Percentiles rank a stretch among this genome's conserved stretches.
These are phyloP conservation scores for Xerocomellus chrysenteron DNA, from an alignment of 768 basidiomycete genomes.

Conservation along the genomic window DNA sequence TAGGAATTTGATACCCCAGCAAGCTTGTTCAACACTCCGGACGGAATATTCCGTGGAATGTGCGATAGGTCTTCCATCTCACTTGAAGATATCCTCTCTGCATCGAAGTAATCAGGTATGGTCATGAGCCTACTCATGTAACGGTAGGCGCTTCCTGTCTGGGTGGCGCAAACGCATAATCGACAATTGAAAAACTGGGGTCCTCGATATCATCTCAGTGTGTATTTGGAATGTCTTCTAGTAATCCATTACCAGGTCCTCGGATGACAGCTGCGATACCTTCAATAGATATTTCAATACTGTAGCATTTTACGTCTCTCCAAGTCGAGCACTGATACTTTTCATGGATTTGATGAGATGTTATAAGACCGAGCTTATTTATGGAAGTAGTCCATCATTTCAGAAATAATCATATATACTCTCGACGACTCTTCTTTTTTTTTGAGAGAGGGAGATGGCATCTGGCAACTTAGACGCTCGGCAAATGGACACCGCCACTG, in stretches of 20 bases:
- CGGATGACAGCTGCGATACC: no score
- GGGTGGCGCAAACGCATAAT: not conserved
- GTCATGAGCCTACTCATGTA: no score
- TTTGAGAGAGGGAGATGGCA: no score
- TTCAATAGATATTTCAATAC: not conserved
- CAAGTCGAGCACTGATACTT: no score
- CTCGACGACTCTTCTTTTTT: no score
- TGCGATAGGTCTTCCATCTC: conserved; percentile 80
- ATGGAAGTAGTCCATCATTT: not conserved
- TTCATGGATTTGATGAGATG: not conserved
- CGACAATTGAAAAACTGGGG: not conserved
- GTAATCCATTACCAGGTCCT: no score
- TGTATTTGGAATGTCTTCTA: no score
- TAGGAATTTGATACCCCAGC: conserved; percentile 83
- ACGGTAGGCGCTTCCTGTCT: not conserved
- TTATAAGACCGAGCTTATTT: not conserved
- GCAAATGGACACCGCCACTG: no score
- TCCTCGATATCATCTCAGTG: not conserved
- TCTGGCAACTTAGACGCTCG: no score
- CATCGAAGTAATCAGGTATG: conserved; percentile 20
- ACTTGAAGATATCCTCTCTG: conserved; percentile 60
- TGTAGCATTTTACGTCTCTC: no score
- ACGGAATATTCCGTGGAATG: conserved; percentile 83
- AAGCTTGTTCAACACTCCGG: conserved; percentile 52
- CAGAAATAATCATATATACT: no score